Evolutionary conservation across 371 early-diverging fungal species (phyloP).

Genomic region (Coemansia sp.): DNA sequence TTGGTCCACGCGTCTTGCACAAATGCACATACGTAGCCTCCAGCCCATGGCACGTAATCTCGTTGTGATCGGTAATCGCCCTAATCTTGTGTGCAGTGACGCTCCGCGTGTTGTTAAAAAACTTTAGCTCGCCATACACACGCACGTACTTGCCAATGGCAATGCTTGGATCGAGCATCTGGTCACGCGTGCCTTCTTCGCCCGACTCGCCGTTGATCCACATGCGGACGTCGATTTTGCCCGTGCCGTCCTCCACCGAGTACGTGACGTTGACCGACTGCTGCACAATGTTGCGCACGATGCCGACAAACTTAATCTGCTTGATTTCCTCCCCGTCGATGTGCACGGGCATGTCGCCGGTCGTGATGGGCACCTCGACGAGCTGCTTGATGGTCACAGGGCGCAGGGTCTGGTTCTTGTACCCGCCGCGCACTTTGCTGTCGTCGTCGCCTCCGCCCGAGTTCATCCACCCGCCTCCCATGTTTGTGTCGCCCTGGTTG

Average conservation of each 20-base stretch:
- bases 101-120: slow-evolving; percentile 59
- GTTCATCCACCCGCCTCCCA: slow-evolving; percentile 36
- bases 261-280: slow-evolving; percentile 63
- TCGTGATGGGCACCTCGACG: slow-evolving; percentile 46
- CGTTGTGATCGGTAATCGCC: slow-evolving; percentile 70
- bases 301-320: slow-evolving; percentile 64
- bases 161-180: slow-evolving; percentile 25
- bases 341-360: slow-evolving; percentile 58
- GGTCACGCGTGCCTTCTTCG: slow-evolving; percentile 11
- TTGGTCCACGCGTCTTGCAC: slow-evolving; percentile 51
- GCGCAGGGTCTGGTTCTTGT: slow-evolving; percentile 58
- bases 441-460: slow-evolving; percentile 36
- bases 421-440: slow-evolving; percentile 45
- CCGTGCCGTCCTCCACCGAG: slow-evolving; percentile 78
- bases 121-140: slow-evolving; percentile 64
- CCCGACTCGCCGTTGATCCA: slow-evolving; percentile 57
- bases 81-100: slow-evolving; percentile 59
- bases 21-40: slow-evolving; percentile 67
- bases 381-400: slow-evolving; percentile 78
- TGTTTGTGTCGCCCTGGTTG: slow-evolving; percentile 2
- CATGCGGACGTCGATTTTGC: slow-evolving; percentile 65
- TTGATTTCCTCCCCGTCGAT: slow-evolving; percentile 69
- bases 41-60: slow-evolving; percentile 71
- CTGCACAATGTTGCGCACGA: slow-evolving; percentile 58
- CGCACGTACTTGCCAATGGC: slow-evolving; percentile 61